Conservation (phyloP, 202 grass and related monocot species). For the Schoenoplectus triqueter region DNA sequence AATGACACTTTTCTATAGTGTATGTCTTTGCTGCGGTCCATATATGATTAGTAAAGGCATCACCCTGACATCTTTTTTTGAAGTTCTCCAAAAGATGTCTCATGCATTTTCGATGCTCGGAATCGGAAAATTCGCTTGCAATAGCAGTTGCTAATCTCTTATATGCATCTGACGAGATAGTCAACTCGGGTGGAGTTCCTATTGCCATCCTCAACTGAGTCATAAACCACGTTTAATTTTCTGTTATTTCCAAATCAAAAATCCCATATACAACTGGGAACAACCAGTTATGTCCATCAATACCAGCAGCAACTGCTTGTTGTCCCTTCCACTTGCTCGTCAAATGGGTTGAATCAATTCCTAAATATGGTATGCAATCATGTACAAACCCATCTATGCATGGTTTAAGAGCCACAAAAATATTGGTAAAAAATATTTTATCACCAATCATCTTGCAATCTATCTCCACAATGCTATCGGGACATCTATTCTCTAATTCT, state of each 20-base stretch:
- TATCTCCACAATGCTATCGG: too few species aligned
- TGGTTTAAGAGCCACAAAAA: conserved; percentile 28
- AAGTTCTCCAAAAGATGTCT: conserved; percentile 15
- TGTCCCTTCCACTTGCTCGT: background rate
- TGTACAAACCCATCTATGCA: conserved; percentile 5
- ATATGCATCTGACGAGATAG: conserved; percentile 4
- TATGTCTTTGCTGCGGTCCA: background rate
- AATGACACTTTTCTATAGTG: background rate
- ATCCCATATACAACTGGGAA: too few species aligned
- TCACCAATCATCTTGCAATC: too few species aligned
- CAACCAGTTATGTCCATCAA: too few species aligned
- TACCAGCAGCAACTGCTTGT: too few species aligned
- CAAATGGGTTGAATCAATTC: background rate
- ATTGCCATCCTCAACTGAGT: background rate
- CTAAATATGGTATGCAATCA: background rate
- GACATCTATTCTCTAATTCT: too few species aligned
- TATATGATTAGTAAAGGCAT: conserved; percentile 13
- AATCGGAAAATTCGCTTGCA: background rate
- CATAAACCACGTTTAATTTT: too few species aligned
- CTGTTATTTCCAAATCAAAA: too few species aligned
- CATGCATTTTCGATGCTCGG: background rate
- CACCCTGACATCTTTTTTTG: background rate
- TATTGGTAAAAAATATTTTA: background rate
- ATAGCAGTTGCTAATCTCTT: conserved; percentile 11
- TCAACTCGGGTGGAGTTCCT: background rate